These are phyloP conservation scores for Wickerhamomyces rabaulensis DNA, from an alignment of 805 yeast species.

Conservation along the genomic window DNA sequence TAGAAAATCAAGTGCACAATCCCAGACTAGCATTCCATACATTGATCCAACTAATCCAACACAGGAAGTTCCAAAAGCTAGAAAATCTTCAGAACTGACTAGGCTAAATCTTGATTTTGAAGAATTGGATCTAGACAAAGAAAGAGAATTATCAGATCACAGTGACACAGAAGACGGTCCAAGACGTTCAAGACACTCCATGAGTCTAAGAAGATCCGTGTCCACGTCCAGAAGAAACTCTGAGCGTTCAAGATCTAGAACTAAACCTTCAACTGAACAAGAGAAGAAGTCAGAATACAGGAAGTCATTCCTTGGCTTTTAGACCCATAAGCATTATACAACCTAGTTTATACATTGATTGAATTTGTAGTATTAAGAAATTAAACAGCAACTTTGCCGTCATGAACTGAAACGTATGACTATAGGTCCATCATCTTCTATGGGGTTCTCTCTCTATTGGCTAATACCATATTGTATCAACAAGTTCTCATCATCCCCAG, in stretches of 20 bases:
- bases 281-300: conserved; percentile 8
- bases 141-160: background rate
- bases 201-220: conserved; percentile 11
- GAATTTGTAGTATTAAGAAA: conserved; percentile 1
- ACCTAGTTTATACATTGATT: background rate
- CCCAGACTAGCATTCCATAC: background rate
- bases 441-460: background rate
- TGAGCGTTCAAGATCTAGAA: conserved; percentile 8
- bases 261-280: conserved; percentile 4
- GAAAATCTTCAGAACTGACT: conserved; percentile 11
- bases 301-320: conserved; percentile 17
- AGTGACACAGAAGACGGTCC: conserved; percentile 1
- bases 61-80: conserved; percentile 1
- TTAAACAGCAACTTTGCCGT: background rate
- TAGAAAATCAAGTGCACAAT: background rate
- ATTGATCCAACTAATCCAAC: background rate
- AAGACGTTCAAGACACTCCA: conserved; percentile 11
- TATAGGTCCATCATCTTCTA: background rate
- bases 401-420: background rate
- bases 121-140: conserved; percentile 16
- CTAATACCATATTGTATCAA: conserved; percentile 10
- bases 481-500: conserved; percentile 26
- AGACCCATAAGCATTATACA: background rate
- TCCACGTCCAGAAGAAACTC: conserved; percentile 5
- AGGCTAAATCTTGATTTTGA: conserved; percentile 16